Conservation (phyloP, 805 yeast species). For the Groenewaldozyma salmanticensis region DNA sequence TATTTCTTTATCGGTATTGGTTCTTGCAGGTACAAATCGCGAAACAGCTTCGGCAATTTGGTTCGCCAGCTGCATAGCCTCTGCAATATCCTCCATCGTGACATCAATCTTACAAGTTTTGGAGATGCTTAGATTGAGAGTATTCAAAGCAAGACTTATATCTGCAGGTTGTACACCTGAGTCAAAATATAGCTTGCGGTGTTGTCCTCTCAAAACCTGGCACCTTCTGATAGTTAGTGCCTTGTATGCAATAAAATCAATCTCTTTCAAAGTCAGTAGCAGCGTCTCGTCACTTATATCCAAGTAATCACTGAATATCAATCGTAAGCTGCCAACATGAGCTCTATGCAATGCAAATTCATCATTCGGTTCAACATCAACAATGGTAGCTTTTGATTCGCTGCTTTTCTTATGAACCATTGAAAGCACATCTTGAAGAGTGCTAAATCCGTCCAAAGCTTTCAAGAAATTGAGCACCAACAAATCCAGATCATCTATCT, state of each 20-base stretch:
- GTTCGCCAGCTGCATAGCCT: too few relatives aligned
- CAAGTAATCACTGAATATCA: not conserved
- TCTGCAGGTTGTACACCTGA: not conserved
- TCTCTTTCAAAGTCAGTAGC: not conserved
- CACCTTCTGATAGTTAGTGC: not conserved
- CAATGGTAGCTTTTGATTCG: not conserved
- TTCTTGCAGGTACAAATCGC: too few relatives aligned
- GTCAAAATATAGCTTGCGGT: not conserved
- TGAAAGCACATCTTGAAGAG: not conserved
- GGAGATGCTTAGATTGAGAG: not conserved
- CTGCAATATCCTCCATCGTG: not conserved
- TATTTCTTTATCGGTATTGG: too few relatives aligned
- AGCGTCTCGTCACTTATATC: not conserved
- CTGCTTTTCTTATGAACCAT: too few relatives aligned
- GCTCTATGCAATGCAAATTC: not conserved
- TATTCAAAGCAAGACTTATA: too few relatives aligned
- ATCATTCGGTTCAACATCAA: not conserved
- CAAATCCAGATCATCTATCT: constrained; percentile 3
- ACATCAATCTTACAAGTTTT: not conserved
- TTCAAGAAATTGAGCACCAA: not conserved
- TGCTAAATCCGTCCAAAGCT: not conserved
- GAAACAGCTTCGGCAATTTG: too few relatives aligned
- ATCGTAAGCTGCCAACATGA: not conserved
- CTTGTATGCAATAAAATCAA: too few relatives aligned
- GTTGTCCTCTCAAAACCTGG: not conserved